These are phyloP conservation scores for Lophiostoma macrostomum DNA, from an alignment of 495 filamentous ascomycete genomes.

Conservation along the genomic window DNA sequence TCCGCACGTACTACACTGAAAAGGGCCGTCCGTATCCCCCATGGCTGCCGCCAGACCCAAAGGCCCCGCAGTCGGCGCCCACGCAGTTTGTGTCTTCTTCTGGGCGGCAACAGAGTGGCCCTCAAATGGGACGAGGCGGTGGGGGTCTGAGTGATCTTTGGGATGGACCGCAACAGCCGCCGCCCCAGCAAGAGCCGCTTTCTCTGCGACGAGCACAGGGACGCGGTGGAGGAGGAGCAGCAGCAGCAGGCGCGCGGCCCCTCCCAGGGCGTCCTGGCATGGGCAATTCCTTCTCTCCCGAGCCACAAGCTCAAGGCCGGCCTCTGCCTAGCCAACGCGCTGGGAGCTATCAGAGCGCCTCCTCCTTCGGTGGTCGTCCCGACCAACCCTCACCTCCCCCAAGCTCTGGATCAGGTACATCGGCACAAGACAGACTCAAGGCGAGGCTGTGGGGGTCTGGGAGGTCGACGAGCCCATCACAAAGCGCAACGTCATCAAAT, in stretches of 20 bases:
- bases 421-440: slow-evolving; percentile 67
- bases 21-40: slow-evolving; percentile 76
- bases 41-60: slow-evolving; percentile 89
- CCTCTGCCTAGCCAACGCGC: slow-evolving; percentile 68
- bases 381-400: slow-evolving; percentile 37
- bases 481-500: slow-evolving; percentile 15
- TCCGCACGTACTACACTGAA: slow-evolving; percentile 92
- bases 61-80: slow-evolving; percentile 58
- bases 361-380: slow-evolving; percentile 34
- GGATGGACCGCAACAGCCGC: slow-evolving; percentile 57
- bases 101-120: slow-evolving; percentile 37
- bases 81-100: slow-evolving; percentile 43
- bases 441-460: slow-evolving; percentile 59
- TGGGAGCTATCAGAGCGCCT: slow-evolving; percentile 62
- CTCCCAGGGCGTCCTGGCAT: slow-evolving; percentile 32
- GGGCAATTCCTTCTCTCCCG: slow-evolving; percentile 27
- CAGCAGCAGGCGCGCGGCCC: too few species aligned
- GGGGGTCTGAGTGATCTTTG: slow-evolving; percentile 75
- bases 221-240: slow-evolving; percentile 25
- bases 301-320: slow-evolving; percentile 48
- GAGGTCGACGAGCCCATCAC: slow-evolving; percentile 29
- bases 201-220: slow-evolving; percentile 51
- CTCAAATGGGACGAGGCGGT: slow-evolving; percentile 42
- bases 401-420: slow-evolving; percentile 45
- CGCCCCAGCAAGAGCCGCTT: slow-evolving; percentile 49